Base-by-base conservation (phyloP, 148 eudicot genomes). In the Gaultheria prostrata region DNA sequence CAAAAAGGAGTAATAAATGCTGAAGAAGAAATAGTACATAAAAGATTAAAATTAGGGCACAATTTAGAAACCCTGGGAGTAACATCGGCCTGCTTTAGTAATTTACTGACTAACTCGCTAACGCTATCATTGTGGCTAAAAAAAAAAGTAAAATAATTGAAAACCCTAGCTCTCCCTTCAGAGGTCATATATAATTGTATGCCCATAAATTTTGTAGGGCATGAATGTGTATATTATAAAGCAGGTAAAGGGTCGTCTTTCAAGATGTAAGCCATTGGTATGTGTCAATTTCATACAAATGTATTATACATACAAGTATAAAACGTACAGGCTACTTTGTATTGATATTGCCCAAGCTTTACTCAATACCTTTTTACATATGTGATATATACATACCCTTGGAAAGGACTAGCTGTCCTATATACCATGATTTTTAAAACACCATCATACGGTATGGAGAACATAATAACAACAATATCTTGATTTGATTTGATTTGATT, bases 261-360 rank as follows among this genome's bases (percentile, higher is more conserved):
- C 59, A 67, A 28, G 83, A 81, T 81, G 83, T 67, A 45, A 28
- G 26, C 82, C 48, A 65, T 57, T 32, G 21, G 4, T 63, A 30
- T 10, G 33, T 76, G 32, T 57, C n/a, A 18, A 65, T 77, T 56
- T 32, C 61, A 33, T 6, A 56, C 28, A 78, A 53, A 3, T 8
- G 39, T 18, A 20, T 51, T 24, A 26, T 33, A 78, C 6, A 48
- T 18, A 43, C 4, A 45, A 10, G 76, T 67, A 81, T 49, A 56
- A 77, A 82, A 82, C 82, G 73, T 82, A 67, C 57, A 84, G 81
- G 73, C 82, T 85, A 85, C 87, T 78, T 63, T 17, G 82, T 82
- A 82, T 82, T 83, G 26, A 78, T 56, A 78, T 87, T 87, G 91
- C 88, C 85, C 74, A 87, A 83, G 84, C 89, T 85, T 89, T 89